Base-by-base conservation (phyloP, 2,329 filamentous ascomycete species). In the Pseudogymnoascus sp. region DNA sequence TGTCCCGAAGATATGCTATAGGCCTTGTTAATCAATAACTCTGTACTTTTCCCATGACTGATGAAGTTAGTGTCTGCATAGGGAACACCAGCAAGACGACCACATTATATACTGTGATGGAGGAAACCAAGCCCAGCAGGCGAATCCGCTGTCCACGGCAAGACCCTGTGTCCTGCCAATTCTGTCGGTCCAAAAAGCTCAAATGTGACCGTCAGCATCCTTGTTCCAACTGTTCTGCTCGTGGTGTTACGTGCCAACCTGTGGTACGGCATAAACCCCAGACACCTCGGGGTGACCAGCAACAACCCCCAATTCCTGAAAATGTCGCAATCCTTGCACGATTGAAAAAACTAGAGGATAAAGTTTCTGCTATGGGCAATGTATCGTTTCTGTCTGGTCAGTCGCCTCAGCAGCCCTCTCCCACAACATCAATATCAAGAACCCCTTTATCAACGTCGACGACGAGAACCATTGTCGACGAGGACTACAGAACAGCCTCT, bases 191-290 rank as follows among this genome's bases (percentile, higher is more conserved):
- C 6, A 70, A 66, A 60, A 69, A 69, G 37, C 38, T 62, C n/a
- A 65, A 68, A 59, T 69, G 68, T 58, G 67, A 68, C 59, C 63
- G 68, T 5, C 60, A 39, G 22, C 59, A 60, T 22, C 67, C 67
- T n/a, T 69, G 67, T 39, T 66, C 66, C 8, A 70, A 69, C 60
- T 69, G 67, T 47, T 54, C 59, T n/a, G 66, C 63, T 28, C 58
- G 65, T 35, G 63, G 60, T 18, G 8, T 66, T 54, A 20, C 28
- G 7, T 54, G 47, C 47, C 47, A 54, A 54, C 9, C 28, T 33
- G 47, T 54, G 47, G 47, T 28, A 54, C 25, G 47, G 28, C 47
- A 54, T 54, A 54, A n/a, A 18, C n/a, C 11, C n/a, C 47, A 33
- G 16, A 20, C 28, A 20, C 16, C 47, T 54, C 47, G 28, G 6